These are phyloP conservation scores for Lizanozyma gosingica DNA, from an alignment of 1,139 yeast species.

Conservation along the genomic window DNA sequence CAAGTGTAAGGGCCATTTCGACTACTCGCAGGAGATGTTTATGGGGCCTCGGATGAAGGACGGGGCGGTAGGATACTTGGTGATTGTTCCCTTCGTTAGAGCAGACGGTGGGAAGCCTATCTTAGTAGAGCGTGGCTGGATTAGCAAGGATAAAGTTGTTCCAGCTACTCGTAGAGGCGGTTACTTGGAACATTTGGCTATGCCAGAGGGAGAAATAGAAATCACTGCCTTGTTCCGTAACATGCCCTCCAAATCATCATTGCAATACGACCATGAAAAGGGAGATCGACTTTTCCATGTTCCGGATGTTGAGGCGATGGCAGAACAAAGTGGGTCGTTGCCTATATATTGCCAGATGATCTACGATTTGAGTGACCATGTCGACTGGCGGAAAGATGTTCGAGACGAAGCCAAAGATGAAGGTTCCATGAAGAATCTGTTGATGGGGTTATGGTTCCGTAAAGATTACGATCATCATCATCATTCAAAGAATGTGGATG, in stretches of 20 bases:
- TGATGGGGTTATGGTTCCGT: constrained; percentile 9
- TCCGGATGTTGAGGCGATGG: constrained; percentile 79
- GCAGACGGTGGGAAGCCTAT: constrained; percentile 64
- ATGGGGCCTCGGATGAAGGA: constrained; percentile 83
- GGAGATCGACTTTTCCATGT: constrained; percentile 57
- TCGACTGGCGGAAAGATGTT: constrained; percentile 29
- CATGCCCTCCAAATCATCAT: constrained; percentile 59
- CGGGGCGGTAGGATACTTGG: constrained; percentile 68
- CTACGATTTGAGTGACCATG: constrained; percentile 54
- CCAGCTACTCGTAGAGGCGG: constrained; percentile 47
- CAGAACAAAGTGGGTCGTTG: constrained; percentile 52
- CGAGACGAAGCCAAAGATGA: constrained; percentile 6
- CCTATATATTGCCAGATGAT: constrained; percentile 77
- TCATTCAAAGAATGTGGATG: constrained; percentile 8
- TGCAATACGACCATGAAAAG: constrained; percentile 70
- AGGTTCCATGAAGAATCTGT: constrained; percentile 5
- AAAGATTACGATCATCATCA: too few relatives aligned
- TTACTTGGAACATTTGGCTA: constrained; percentile 48
- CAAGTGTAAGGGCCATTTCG: constrained; percentile 62
- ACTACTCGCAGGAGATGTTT: constrained; percentile 80
- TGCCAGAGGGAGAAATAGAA: constrained; percentile 69
- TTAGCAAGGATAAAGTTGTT: constrained; percentile 59
- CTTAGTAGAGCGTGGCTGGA: constrained; percentile 90
- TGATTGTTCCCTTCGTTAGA: constrained; percentile 77
- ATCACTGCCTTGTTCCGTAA: constrained; percentile 65